phyloP scores from a whole-genome alignment of 176 grass and related monocot genomes.

The Bonia amplexicaulis region DNA sequence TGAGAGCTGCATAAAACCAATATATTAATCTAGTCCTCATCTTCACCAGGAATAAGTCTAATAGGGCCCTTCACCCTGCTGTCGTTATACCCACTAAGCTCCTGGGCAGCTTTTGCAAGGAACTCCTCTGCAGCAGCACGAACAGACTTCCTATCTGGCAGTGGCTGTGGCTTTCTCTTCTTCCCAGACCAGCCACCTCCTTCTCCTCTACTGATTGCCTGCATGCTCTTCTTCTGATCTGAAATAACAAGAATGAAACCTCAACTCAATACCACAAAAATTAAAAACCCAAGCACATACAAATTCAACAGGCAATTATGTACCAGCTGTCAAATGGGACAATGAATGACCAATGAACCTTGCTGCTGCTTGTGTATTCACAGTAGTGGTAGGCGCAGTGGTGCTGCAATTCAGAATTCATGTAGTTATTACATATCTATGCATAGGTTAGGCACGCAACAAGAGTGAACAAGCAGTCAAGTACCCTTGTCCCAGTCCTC shows the following conservation, averaged over 20 bases:
- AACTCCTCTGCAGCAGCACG: conserved; percentile 80
- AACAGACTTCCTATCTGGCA: conserved; percentile 48
- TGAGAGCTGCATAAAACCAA: conserved; percentile 21
- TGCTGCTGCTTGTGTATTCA: conserved; percentile 80
- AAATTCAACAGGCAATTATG: conserved; percentile 7
- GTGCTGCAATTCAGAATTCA: conserved; percentile 55
- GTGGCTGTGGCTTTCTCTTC: conserved; percentile 62
- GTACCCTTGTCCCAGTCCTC: conserved; percentile 75
- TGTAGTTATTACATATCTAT: not conserved
- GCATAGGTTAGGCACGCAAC: not conserved
- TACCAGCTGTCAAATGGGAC: conserved; percentile 73
- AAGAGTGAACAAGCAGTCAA: conserved; percentile 2
- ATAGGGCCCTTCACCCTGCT: conserved; percentile 66
- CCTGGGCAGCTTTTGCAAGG: conserved; percentile 74
- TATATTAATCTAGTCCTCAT: conserved; percentile 48
- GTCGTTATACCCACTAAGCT: conserved; percentile 50
- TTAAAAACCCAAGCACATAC: not conserved
- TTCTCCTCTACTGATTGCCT: conserved; percentile 67
- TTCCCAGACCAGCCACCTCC: conserved; percentile 48
- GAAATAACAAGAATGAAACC: conserved; percentile 32
- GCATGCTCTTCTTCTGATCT: conserved; percentile 79
- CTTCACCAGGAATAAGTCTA: conserved; percentile 49
- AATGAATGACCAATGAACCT: conserved; percentile 80
- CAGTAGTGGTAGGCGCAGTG: conserved; percentile 19
- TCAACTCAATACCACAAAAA: conserved; percentile 17